These are phyloP conservation scores for Penicillium nordicum DNA, from an alignment of 2,329 filamentous ascomycete genomes.

Conservation along the genomic window DNA sequence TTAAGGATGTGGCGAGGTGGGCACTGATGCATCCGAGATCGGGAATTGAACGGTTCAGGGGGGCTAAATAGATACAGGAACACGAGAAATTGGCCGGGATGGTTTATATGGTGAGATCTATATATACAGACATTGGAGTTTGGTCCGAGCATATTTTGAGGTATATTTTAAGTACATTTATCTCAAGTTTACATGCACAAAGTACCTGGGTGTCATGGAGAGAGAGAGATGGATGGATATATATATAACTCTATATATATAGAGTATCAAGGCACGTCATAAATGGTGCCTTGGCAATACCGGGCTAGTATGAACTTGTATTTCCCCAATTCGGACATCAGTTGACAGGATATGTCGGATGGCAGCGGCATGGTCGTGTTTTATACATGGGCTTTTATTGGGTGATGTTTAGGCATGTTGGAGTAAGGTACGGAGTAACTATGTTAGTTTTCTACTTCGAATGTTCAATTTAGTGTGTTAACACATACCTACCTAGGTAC, in stretches of 20 bases:
- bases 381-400: neutral
- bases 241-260: neutral
- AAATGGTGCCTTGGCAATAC: neutral
- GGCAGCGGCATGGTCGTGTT: neutral
- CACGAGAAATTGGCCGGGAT: neutral
- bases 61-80: neutral
- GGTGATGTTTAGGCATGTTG: neutral
- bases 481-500: neutral
- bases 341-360: neutral
- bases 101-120: neutral
- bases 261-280: neutral
- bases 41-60: neutral
- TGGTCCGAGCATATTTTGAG: neutral
- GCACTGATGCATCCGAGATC: constrained; percentile 11
- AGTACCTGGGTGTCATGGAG: neutral
- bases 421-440: neutral
- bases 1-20: neutral
- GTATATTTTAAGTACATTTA: neutral
- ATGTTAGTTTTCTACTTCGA: neutral
- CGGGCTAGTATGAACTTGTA: constrained; percentile 1
- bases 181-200: neutral
- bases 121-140: neutral
- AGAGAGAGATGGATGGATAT: neutral
- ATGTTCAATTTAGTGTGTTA: neutral
- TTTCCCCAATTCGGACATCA: neutral